phyloP scores from a whole-genome alignment of 805 yeast species.

The Blastobotrys terrestris region DNA sequence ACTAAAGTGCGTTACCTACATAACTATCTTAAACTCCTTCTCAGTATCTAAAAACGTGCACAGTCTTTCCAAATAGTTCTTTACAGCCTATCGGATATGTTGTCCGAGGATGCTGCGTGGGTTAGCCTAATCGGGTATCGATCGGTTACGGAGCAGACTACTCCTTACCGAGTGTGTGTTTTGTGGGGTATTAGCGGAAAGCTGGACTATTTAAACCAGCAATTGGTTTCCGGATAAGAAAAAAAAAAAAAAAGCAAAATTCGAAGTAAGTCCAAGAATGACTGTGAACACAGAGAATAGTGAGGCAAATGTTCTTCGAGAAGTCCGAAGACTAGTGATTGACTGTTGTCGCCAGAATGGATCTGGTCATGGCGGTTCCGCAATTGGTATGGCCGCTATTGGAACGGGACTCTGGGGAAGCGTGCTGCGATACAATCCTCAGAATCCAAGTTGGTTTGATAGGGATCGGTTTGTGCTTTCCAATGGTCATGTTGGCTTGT shows the following conservation, averaged over 20 bases:
- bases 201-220: not conserved
- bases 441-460: slow-evolving; percentile 32
- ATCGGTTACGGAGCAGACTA: not conserved
- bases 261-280: not conserved
- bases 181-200: not conserved
- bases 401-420: slow-evolving; percentile 35
- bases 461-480: slow-evolving; percentile 36
- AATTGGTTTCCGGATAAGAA: not conserved
- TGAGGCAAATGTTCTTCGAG: slow-evolving; percentile 2
- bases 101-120: not conserved
- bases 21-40: too few species aligned
- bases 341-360: slow-evolving; percentile 22
- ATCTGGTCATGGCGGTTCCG: slow-evolving; percentile 38
- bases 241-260: not conserved
- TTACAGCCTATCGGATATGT: not conserved
- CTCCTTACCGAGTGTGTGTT: not conserved
- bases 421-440: slow-evolving; percentile 29
- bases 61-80: too few species aligned
- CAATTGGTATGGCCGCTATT: slow-evolving; percentile 39
- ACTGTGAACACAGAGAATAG: not conserved
- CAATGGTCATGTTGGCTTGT: slow-evolving; percentile 35
- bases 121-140: not conserved
- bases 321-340: slow-evolving; percentile 15
- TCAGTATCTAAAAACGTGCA: too few species aligned
- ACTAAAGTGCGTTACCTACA: too few species aligned